These are phyloP conservation scores for Beverwykella pulmonaria DNA, from an alignment of 495 filamentous ascomycete species.

Conservation along the genomic window DNA sequence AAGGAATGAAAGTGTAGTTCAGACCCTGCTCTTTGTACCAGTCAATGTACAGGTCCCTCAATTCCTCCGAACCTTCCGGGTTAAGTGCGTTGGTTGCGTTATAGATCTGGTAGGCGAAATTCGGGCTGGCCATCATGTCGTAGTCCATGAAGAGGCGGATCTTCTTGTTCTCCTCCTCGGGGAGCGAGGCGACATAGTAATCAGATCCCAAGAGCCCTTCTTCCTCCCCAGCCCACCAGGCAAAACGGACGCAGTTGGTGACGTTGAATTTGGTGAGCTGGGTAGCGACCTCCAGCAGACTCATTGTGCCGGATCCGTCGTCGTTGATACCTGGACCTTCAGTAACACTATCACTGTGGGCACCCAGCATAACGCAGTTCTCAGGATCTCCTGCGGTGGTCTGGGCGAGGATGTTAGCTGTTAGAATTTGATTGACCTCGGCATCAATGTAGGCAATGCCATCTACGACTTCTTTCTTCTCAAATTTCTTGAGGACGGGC, in stretches of 20 bases:
- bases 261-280: constrained; percentile 60
- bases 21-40: constrained; percentile 57
- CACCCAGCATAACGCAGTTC: constrained; percentile 66
- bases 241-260: constrained; percentile 69
- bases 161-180: constrained; percentile 56
- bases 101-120: constrained; percentile 70
- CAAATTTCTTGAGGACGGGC: constrained; percentile 57
- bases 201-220: constrained; percentile 66
- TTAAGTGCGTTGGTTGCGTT: constrained; percentile 66
- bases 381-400: constrained; percentile 66
- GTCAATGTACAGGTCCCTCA: constrained; percentile 64
- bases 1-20: constrained; percentile 56
- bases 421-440: constrained; percentile 41
- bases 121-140: constrained; percentile 79
- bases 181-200: constrained; percentile 59
- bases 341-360: constrained; percentile 69
- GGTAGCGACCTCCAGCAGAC: constrained; percentile 64
- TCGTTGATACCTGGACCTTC: constrained; percentile 69
- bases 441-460: constrained; percentile 48
- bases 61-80: constrained; percentile 63
- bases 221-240: constrained; percentile 72
- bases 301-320: constrained; percentile 66
- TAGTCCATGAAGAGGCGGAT: constrained; percentile 74
- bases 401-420: constrained; percentile 68
- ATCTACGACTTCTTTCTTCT: constrained; percentile 47